A percentile compares a stretch with the other conserved stretches of the same genome.
These are phyloP conservation scores for Lactarius sp. DNA, from an alignment of 768 basidiomycete genomes.

Conservation along the genomic window DNA sequence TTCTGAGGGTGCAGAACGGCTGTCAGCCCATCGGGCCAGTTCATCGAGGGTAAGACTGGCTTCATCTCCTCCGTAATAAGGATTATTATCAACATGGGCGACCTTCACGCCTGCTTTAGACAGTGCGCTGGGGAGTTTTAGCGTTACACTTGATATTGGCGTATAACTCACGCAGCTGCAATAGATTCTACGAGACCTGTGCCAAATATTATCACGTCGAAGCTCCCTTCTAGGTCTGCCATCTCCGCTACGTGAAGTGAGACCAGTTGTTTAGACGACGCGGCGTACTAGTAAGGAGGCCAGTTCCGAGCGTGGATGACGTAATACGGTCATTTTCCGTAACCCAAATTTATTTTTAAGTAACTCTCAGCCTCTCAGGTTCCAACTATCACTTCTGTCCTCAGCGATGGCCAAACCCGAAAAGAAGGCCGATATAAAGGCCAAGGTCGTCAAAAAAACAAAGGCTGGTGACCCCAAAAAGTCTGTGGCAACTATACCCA, in stretches of 20 bases:
- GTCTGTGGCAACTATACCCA: conserved; percentile 13
- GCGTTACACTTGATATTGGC: conserved; percentile 3
- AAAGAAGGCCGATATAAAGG: conserved; percentile 36
- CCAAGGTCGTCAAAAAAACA: conserved; percentile 33
- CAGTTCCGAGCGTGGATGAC: conserved; percentile 1
- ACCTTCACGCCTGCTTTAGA: conserved; percentile 85
- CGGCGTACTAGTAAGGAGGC: too few species aligned
- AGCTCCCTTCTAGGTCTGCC: conserved; percentile 33
- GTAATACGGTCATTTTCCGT: background rate
- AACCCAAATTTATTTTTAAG: conserved; percentile 12
- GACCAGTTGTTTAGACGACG: too few species aligned
- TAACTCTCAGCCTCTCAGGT: conserved; percentile 27
- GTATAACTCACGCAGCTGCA: conserved; percentile 69
- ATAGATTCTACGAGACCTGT: conserved; percentile 87
- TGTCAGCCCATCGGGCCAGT: conserved; percentile 62
- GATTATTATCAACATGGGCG: conserved; percentile 80
- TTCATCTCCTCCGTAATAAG: conserved; percentile 81
- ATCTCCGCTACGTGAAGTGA: background rate
- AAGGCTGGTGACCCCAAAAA: conserved; percentile 35
- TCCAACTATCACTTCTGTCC: conserved; percentile 14
- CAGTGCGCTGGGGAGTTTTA: conserved; percentile 55
- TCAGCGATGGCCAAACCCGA: conserved; percentile 38
- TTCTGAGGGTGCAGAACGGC: conserved; percentile 27
- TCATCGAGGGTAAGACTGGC: conserved; percentile 83
- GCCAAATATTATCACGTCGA: conserved; percentile 67